Conservation (phyloP, 768 basidiomycete genomes). For the Trametopsis cervina region DNA sequence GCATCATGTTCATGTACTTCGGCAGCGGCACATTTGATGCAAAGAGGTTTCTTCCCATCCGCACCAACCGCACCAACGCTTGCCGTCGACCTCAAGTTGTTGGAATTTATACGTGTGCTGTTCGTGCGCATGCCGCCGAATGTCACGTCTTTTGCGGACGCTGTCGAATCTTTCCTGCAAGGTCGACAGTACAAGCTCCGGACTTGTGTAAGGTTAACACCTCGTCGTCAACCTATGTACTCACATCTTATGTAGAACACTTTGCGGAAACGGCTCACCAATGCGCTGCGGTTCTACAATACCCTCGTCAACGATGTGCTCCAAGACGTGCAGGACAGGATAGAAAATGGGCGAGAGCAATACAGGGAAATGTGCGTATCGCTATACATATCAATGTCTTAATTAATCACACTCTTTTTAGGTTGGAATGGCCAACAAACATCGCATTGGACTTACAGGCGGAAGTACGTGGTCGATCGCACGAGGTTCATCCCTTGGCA, state of each 20-base stretch:
- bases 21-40: background rate
- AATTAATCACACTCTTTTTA: too few relatives aligned
- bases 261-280: background rate
- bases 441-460: too few relatives aligned
- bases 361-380: too few relatives aligned
- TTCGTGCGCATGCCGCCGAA: conserved; percentile 1
- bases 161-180: background rate
- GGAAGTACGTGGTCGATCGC: too few relatives aligned
- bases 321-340: background rate
- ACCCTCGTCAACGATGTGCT: background rate
- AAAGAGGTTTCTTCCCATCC: background rate
- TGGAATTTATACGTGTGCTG: background rate
- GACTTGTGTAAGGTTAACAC: background rate
- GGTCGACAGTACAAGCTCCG: background rate
- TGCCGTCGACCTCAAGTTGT: background rate
- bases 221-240: background rate
- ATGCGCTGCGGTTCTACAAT: background rate
- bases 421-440: too few relatives aligned
- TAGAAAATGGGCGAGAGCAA: background rate
- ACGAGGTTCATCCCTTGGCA: too few relatives aligned
- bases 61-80: background rate
- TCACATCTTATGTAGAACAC: background rate
- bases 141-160: background rate
- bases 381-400: too few relatives aligned
- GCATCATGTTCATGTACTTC: background rate